Conservation (phyloP, 306 rosid genomes). For the Casuarina cunninghamiana region DNA sequence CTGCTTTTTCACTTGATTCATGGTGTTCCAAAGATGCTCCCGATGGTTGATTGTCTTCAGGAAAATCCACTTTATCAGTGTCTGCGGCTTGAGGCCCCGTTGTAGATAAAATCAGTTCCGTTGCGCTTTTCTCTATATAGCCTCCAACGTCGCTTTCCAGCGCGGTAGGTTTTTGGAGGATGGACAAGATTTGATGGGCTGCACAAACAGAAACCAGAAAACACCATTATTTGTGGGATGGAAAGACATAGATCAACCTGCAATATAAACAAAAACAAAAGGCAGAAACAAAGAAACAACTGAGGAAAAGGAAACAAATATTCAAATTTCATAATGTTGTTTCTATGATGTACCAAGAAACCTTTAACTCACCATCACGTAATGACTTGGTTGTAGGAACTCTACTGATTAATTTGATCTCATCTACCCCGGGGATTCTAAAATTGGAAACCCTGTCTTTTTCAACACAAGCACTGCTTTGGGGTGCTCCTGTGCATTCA, state of each 20-base stretch:
- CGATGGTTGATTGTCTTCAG: constrained; percentile 29
- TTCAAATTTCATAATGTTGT: constrained; percentile 5
- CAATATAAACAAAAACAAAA: background rate
- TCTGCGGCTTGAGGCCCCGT: constrained; percentile 31
- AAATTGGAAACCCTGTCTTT: constrained; percentile 41
- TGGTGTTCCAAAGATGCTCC: constrained; percentile 17
- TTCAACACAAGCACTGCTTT: constrained; percentile 24
- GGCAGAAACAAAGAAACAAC: background rate
- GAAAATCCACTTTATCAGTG: constrained; percentile 30
- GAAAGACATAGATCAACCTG: background rate
- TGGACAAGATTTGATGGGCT: constrained; percentile 72
- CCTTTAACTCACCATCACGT: constrained; percentile 54
- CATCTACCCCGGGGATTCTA: constrained; percentile 29
- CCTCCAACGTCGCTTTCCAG: constrained; percentile 33
- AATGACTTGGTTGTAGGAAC: constrained; percentile 46
- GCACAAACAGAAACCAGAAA: constrained; percentile 39
- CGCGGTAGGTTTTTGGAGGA: constrained; percentile 59
- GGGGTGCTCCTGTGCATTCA: constrained; percentile 46
- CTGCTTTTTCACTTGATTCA: constrained; percentile 24
- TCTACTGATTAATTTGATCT: constrained; percentile 36
- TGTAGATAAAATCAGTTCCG: constrained; percentile 21
- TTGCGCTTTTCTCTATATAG: constrained; percentile 21
- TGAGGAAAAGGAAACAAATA: background rate
- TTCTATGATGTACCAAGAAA: constrained; percentile 12
- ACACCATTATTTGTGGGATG: background rate